Percentiles rank a stretch among this genome's conserved stretches.
Evolutionary conservation across 2,329 filamentous ascomycete species (phyloP).

Genomic region (Leptographium procerum): DNA sequence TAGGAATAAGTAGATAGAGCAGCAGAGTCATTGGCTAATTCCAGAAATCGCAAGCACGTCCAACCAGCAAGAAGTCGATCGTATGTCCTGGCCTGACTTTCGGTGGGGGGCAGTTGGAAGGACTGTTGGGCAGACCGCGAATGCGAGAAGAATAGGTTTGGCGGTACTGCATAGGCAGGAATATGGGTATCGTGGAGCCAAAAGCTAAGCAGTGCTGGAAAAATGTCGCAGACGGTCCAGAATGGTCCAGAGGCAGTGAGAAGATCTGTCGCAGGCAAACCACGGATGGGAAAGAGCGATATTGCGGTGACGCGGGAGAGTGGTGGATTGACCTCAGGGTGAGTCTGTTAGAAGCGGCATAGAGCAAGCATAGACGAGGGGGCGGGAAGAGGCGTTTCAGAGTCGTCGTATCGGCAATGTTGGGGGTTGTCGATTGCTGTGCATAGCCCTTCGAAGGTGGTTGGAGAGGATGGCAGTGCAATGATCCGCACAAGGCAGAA

Average conservation of each 20-base stretch:
- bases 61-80: not conserved
- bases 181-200: not conserved
- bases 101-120: not conserved
- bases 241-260: too few relatives aligned
- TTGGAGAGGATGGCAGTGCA: not conserved
- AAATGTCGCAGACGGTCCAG: not conserved
- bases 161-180: not conserved
- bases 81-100: not conserved
- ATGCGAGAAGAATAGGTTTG: not conserved
- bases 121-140: not conserved
- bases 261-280: too few relatives aligned
- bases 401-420: conserved; percentile 22
- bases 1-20: not conserved
- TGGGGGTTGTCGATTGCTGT: conserved; percentile 6
- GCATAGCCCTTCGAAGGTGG: not conserved
- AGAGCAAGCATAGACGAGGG: not conserved
- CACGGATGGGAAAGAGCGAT: not conserved
- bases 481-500: not conserved
- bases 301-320: not conserved
- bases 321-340: not conserved
- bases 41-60: not conserved
- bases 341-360: not conserved
- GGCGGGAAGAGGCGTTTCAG: conserved; percentile 20
- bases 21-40: not conserved
- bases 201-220: not conserved